Conservation (phyloP, 805 yeast species). For the Lipomyces yamanashiensis region DNA sequence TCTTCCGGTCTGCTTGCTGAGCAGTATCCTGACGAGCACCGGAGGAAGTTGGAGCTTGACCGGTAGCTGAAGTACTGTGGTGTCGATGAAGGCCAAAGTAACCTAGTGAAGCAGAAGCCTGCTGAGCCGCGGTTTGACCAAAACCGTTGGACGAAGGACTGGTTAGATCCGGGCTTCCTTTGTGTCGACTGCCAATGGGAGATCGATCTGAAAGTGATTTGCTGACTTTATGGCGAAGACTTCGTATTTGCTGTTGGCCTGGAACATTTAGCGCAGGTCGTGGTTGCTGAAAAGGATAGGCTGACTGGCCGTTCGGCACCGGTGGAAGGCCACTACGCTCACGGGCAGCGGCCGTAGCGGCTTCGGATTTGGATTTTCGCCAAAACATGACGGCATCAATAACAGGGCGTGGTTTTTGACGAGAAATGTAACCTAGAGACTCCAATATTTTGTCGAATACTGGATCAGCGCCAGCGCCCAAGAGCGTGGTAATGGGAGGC, state of each 20-base stretch:
- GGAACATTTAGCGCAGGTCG: slow-evolving; percentile 5
- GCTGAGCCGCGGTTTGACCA: neutral
- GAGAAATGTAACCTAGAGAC: slow-evolving; percentile 88
- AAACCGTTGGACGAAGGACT: slow-evolving; percentile 3
- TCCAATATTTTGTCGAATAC: slow-evolving; percentile 83
- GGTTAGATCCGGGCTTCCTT: slow-evolving; percentile 6
- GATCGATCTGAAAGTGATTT: slow-evolving; percentile 33
- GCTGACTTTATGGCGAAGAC: slow-evolving; percentile 34
- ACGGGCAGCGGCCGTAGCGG: slow-evolving; percentile 55
- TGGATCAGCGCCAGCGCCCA: slow-evolving; percentile 86
- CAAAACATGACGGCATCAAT: slow-evolving; percentile 98
- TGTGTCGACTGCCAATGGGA: slow-evolving; percentile 19
- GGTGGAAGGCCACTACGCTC: slow-evolving; percentile 5
- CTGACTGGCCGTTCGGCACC: slow-evolving; percentile 11
- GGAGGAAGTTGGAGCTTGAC: neutral
- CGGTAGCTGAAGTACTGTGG: slow-evolving; percentile 14
- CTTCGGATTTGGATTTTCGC: slow-evolving; percentile 92
- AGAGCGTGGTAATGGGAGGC: slow-evolving; percentile 75
- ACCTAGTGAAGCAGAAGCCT: slow-evolving; percentile 5
- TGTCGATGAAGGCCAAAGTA: slow-evolving; percentile 23
- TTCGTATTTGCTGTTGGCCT: slow-evolving; percentile 17
- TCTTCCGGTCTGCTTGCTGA: slow-evolving; percentile 83
- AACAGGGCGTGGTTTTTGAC: slow-evolving; percentile 89
- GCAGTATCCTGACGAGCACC: slow-evolving; percentile 56
- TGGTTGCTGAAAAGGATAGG: slow-evolving; percentile 8